These are phyloP conservation scores for Pyracantha coccinea DNA, from an alignment of 331 rosid genomes.

Conservation along the genomic window DNA sequence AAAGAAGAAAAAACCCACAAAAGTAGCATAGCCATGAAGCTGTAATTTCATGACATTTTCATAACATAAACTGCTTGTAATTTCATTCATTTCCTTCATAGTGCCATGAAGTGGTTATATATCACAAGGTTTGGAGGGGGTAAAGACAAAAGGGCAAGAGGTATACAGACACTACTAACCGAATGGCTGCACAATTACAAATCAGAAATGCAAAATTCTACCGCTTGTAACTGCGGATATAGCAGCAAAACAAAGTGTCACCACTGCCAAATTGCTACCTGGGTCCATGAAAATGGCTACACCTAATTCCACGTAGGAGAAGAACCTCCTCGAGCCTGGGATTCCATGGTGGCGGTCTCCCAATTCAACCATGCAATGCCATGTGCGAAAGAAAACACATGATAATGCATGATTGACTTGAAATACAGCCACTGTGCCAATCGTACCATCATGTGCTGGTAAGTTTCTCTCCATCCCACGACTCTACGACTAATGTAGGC, in stretches of 20 bases:
- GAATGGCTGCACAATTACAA: neutral
- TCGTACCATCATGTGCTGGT: too few relatives aligned
- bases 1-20: neutral
- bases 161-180: neutral
- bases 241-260: neutral
- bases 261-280: neutral
- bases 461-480: neutral
- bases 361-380: neutral
- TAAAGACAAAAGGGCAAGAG: neutral
- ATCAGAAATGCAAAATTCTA: neutral
- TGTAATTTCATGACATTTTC: neutral
- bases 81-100: neutral
- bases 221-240: neutral
- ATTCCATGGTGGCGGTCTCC: neutral
- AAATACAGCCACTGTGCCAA: neutral
- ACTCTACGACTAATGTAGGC: neutral
- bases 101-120: neutral
- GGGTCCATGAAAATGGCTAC: neutral
- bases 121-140: neutral
- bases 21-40: neutral
- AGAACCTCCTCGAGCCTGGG: neutral
- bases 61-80: neutral
- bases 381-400: neutral
- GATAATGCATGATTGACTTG: neutral
- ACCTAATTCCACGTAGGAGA: neutral